Base-by-base conservation (phyloP, 1,284 basidiomycete genomes). In the Caloboletus inedulis region DNA sequence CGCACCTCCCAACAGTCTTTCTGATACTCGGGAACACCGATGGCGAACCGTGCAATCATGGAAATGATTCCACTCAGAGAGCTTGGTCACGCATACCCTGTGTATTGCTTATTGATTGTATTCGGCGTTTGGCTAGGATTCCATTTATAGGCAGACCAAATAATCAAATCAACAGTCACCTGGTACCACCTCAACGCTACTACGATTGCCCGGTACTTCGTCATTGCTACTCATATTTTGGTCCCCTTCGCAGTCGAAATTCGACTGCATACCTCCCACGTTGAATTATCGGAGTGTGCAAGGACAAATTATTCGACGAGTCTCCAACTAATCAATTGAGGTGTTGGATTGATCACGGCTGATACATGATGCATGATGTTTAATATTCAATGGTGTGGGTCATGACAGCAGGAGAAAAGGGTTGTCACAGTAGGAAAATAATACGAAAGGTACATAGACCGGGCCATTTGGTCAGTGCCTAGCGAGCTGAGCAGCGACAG, bases 11-110 rank as follows among this genome's bases (percentile, higher is more conserved):
- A 42, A 53, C 34, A 48, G 34, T 42, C 21, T 57, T 27, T 54
- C 67, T 18, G 54, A 71, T 49, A 58, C 57, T n/a, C 65, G 67
- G 35, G 65, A 67, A 55, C 67, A 68, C 44, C 65, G 57, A 54
- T 75, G 69, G 69, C 70, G 71, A 57, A 72, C 66, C 2, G 71
- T 72, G 39, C 68, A 72, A 45, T 72, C 69, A 21, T 73, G 73
- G 72, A 72, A 70, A 47, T 68, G 60, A 68, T 42, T 23, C 21
- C 1, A 23, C 31, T 30, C 33, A 30, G 10, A 34, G 23, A 23
- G 18, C 33, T 27, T 39, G 23, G 47, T 31, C 13, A 39, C 13
- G 13, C 40, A 47, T 34, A 27, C 25, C 8, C 10, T 58, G 54
- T 57, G 48, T 31, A 52, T 52, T 53, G 54, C 29, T 43, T 43